A percentile compares a stretch with the other conserved stretches of the same genome.
Evolutionary conservation across 2,329 filamentous ascomycete species (phyloP).

Genomic region (Alternaria sp.): DNA sequence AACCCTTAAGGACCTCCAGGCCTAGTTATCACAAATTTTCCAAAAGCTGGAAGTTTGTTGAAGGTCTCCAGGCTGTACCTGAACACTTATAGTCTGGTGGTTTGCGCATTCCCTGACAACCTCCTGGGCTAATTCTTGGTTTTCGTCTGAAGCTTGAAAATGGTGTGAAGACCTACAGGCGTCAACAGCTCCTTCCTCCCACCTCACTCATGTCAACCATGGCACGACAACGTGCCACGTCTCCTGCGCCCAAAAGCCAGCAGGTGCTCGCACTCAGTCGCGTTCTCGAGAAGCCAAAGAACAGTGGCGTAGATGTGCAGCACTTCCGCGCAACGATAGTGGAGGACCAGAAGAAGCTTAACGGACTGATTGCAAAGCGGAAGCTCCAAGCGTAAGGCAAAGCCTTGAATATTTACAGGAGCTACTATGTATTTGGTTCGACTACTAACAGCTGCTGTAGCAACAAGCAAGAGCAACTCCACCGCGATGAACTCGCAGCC

Average conservation of each 20-base stretch:
- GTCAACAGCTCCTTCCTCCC: constrained; percentile 2
- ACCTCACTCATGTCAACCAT: constrained; percentile 14
- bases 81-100: background rate
- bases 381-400: constrained; percentile 33
- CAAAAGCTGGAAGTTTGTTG: background rate
- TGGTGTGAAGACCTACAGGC: background rate
- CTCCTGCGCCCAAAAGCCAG: constrained; percentile 36
- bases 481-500: constrained; percentile 32
- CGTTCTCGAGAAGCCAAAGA: constrained; percentile 31
- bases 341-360: constrained; percentile 27
- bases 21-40: background rate
- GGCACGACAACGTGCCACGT: constrained; percentile 23
- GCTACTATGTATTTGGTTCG: background rate
- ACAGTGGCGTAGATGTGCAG: constrained; percentile 32
- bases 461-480: constrained; percentile 23
- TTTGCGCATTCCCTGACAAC: background rate
- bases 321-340: constrained; percentile 32
- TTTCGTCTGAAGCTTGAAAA: background rate
- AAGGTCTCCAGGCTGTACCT: background rate
- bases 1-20: background rate
- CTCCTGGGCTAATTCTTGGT: background rate
- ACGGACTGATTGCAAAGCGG: constrained; percentile 29
- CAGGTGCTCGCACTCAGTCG: constrained; percentile 29
- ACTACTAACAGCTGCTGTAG: constrained; percentile 19
- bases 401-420: background rate